Percentiles rank a stretch among this genome's conserved stretches.
phyloP scores from a whole-genome alignment of 164 flowering plant species.

The Aristolochia californica region DNA sequence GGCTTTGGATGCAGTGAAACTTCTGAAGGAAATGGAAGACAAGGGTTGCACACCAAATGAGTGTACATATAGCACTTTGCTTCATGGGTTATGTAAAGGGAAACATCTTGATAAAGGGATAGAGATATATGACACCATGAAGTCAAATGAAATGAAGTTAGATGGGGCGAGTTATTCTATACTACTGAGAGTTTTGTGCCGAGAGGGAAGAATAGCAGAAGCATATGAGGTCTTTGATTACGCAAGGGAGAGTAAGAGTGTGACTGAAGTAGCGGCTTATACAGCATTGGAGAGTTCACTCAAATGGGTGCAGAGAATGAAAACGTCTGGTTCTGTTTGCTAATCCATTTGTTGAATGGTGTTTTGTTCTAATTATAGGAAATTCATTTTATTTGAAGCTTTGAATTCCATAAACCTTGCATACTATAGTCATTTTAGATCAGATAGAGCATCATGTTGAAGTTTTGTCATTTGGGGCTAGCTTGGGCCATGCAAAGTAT shows the following conservation, averaged over 20 bases:
- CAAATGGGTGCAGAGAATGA: slow-evolving; percentile 55
- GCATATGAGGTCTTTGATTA: slow-evolving; percentile 89
- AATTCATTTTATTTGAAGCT: too few species aligned
- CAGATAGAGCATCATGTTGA: too few species aligned
- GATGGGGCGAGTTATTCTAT: slow-evolving; percentile 68
- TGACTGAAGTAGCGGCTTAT: slow-evolving; percentile 63
- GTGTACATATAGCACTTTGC: slow-evolving; percentile 77
- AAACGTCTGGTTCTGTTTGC: slow-evolving; percentile 9
- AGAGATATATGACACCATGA: slow-evolving; percentile 58
- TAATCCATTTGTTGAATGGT: slow-evolving; percentile 13
- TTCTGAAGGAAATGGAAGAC: slow-evolving; percentile 68
- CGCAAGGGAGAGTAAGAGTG: slow-evolving; percentile 73
- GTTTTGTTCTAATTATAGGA: too few species aligned
- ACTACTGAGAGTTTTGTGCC: slow-evolving; percentile 60
- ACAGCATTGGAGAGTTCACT: slow-evolving; percentile 49
- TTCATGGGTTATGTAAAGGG: slow-evolving; percentile 72
- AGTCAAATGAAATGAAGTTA: slow-evolving; percentile 46
- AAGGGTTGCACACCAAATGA: slow-evolving; percentile 66
- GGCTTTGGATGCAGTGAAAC: slow-evolving; percentile 48
- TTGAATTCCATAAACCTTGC: too few species aligned
- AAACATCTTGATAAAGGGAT: slow-evolving; percentile 52
- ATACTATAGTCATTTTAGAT: too few species aligned
- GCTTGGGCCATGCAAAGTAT: too few species aligned
- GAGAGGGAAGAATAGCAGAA: slow-evolving; percentile 56
- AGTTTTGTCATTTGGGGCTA: too few species aligned